Base-by-base conservation (phyloP, 768 basidiomycete species). In the Tulasnella sp. region DNA sequence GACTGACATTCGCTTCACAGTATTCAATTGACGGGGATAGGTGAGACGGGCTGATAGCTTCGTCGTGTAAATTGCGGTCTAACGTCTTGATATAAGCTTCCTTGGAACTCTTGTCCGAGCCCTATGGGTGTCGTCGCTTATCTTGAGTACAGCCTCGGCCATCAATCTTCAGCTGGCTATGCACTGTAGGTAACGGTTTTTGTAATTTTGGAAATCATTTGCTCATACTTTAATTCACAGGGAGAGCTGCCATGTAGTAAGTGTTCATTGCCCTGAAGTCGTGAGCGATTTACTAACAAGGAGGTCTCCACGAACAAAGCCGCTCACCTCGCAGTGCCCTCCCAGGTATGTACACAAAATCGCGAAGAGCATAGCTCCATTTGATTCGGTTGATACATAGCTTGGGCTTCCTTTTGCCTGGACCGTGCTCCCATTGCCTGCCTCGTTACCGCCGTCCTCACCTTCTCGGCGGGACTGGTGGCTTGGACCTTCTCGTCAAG, bases 231-330 rank as follows among this genome's bases (percentile, higher is more conserved):
- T 40, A 8, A 22, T 40, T 25, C 31, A 1, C 25, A 72, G 71
- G 77, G 77, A 68, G 74, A 22, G 70, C 77, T 3, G 77, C 77
- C 22, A 78, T 77, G 68, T 78, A 78, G 76, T 76, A 39, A 14
- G 76, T 76, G 15, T 34, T 29, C 12, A 34, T 15, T 29, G 14
- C n/a, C 25, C 8, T 12, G 8, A 25, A 7, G 6, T 34, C 9
- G 45, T 22, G 31, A 8, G 39, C 36, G 36, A 36, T 54, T n/a
- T 58, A n/a, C 42, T 49, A 14, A 69, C 36, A n/a, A 19, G 14
- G 12, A 1, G 42, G n/a, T 3, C 54, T 58, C 15, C 25, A 58
- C 54, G 17, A 71, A 31, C 45, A 22, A 31, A 76, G 76, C 58
- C 77, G 77, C 17, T 71, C 68, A 14, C 77, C 77, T 8, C 77